Evolutionary conservation across 2,329 filamentous ascomycete genomes (phyloP).

Genomic region (Stachybotrys chlorohalonatus): DNA sequence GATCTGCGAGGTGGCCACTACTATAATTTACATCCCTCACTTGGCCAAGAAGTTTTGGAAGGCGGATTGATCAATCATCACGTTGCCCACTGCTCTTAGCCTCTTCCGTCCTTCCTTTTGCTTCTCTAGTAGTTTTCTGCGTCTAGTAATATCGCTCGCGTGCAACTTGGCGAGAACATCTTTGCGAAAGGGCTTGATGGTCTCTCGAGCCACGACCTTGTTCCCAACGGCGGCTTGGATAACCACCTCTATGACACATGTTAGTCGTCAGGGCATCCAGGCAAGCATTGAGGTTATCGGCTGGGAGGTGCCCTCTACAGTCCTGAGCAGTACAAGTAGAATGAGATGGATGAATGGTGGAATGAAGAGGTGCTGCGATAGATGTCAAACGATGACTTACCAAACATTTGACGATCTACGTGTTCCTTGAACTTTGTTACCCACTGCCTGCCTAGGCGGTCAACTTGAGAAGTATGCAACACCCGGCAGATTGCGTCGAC

Average conservation of each 20-base stretch:
- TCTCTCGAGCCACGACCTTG: slow-evolving; percentile 81
- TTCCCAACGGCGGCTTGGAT: slow-evolving; percentile 85
- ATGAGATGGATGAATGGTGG: no score
- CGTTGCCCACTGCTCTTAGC: slow-evolving; percentile 75
- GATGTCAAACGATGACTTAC: slow-evolving; percentile 16
- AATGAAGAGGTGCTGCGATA: no score
- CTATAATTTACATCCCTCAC: slow-evolving; percentile 23
- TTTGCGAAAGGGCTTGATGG: slow-evolving; percentile 92
- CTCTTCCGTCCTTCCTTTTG: slow-evolving; percentile 94
- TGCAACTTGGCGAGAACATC: slow-evolving; percentile 91
- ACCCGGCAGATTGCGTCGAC: slow-evolving; percentile 94
- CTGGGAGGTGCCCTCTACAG: no score
- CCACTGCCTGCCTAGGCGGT: slow-evolving; percentile 76
- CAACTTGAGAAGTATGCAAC: slow-evolving; percentile 72
- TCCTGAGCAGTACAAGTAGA: no score
- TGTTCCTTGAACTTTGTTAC: slow-evolving; percentile 95
- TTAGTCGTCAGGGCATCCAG: slow-evolving; percentile 3
- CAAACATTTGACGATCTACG: slow-evolving; percentile 91
- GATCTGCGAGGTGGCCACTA: neutral
- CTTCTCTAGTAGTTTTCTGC: slow-evolving; percentile 85
- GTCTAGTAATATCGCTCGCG: slow-evolving; percentile 74
- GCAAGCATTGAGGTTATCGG: no score
- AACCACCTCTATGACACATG: slow-evolving; percentile 56
- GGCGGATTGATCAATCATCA: slow-evolving; percentile 90
- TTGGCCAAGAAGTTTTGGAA: slow-evolving; percentile 93